Percentiles rank a stretch among this genome's conserved stretches.
These are phyloP conservation scores for Mercurialis annua DNA, from an alignment of 345 rosid genomes.

Conservation along the genomic window DNA sequence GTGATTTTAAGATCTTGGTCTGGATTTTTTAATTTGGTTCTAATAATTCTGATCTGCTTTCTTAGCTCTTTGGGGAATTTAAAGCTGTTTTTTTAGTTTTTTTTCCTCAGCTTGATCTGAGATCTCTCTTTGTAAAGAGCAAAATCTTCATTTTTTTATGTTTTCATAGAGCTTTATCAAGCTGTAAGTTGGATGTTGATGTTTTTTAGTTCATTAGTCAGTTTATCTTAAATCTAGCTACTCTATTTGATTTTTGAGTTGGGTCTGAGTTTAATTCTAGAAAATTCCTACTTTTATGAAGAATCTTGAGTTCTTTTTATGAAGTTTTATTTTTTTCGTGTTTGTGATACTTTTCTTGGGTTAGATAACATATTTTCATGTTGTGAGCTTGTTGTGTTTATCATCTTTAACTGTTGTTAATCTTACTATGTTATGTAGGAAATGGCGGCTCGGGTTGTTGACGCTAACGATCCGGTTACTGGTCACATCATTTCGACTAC, in stretches of 20 bases:
- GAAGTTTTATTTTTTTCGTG: background rate
- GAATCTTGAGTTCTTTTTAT: background rate
- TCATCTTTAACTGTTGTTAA: background rate
- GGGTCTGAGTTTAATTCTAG: background rate
- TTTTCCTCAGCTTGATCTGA: conserved; percentile 16
- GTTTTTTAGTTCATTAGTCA: background rate
- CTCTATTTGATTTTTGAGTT: background rate
- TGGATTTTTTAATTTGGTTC: background rate
- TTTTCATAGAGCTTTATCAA: background rate
- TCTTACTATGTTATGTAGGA: conserved; percentile 42
- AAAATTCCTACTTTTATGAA: background rate
- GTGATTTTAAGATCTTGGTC: background rate
- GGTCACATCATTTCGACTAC: conserved; percentile 91
- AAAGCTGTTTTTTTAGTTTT: background rate
- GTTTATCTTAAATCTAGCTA: background rate
- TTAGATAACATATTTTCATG: background rate
- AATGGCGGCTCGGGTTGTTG: conserved; percentile 62
- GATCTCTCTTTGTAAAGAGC: conserved; percentile 1
- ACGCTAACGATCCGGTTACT: conserved; percentile 70
- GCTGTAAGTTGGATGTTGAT: conserved; percentile 15
- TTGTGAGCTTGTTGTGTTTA: background rate
- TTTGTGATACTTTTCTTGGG: background rate
- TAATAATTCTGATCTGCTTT: background rate
- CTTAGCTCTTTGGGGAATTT: background rate
- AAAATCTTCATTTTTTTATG: background rate